A percentile compares a stretch with the other conserved stretches of the same genome.
phyloP scores from a whole-genome alignment of 345 rosid species.

The Cochlearia excelsa region DNA sequence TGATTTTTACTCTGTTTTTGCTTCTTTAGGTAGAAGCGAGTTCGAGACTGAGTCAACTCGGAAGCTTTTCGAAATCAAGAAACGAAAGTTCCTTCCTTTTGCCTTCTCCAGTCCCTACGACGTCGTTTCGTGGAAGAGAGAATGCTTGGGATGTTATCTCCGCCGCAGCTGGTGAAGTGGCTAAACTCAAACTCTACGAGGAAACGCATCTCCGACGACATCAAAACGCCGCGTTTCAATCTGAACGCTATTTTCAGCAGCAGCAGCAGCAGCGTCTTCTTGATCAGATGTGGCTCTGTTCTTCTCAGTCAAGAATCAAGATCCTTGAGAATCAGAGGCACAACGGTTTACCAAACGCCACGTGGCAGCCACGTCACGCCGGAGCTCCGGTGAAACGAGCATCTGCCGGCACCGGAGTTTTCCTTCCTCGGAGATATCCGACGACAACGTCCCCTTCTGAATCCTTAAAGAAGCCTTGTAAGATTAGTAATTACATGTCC shows the following conservation, averaged over 20 bases:
- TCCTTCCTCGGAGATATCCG: conserved; percentile 34
- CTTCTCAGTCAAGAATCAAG: conserved; percentile 20
- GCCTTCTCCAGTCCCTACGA: conserved; percentile 39
- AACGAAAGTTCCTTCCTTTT: conserved; percentile 41
- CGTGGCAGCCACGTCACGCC: conserved; percentile 3
- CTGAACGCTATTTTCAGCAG: conserved; percentile 6
- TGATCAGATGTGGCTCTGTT: conserved; percentile 26
- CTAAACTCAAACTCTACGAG: conserved; percentile 49
- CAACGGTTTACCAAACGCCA: background rate
- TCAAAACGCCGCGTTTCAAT: conserved; percentile 25
- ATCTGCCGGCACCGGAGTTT: conserved; percentile 36
- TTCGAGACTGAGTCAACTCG: conserved; percentile 67
- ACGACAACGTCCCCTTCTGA: background rate
- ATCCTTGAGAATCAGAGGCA: background rate
- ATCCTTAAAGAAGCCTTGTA: conserved; percentile 1
- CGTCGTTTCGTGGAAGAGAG: conserved; percentile 32
- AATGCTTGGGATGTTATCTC: conserved; percentile 65
- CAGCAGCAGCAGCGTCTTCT: conserved; percentile 27
- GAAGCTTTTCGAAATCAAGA: conserved; percentile 46
- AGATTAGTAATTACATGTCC: background rate
- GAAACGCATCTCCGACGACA: conserved; percentile 16
- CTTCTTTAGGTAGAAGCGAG: conserved; percentile 41
- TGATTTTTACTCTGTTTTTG: conserved; percentile 7
- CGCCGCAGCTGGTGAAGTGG: conserved; percentile 83
- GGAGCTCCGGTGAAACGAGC: conserved; percentile 24